Evolutionary conservation across 2,329 filamentous ascomycete species (phyloP).

Genomic region (Tolypocladium album): DNA sequence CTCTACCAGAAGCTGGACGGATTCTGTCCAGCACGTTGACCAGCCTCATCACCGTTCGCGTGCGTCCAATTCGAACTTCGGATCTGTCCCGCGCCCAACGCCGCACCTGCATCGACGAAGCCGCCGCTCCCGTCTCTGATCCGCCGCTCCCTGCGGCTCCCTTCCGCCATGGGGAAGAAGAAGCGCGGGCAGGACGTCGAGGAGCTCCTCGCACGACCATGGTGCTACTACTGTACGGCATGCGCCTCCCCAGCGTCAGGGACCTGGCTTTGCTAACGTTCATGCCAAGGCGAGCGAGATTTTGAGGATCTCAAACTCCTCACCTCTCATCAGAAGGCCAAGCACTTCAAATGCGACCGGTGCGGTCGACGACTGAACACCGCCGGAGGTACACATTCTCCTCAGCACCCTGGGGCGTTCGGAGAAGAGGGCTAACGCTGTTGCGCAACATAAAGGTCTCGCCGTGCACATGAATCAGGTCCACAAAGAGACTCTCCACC

Average conservation of each 20-base stretch:
- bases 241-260: background rate
- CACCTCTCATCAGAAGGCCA: conserved; percentile 96
- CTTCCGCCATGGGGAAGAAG: conserved; percentile 66
- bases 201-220: conserved; percentile 76
- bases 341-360: conserved; percentile 95
- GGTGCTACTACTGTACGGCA: conserved; percentile 87
- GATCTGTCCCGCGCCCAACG: background rate
- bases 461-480: conserved; percentile 97
- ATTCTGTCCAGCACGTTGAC: background rate
- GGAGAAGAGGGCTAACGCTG: background rate
- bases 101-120: background rate
- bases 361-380: conserved; percentile 86
- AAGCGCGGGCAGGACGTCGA: conserved; percentile 81
- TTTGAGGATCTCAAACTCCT: conserved; percentile 96
- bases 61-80: background rate
- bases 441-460: conserved; percentile 49
- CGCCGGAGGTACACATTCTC: conserved; percentile 61
- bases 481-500: conserved; percentile 82
- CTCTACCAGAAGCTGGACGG: background rate
- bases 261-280: conserved; percentile 1
- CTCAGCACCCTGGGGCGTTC: background rate
- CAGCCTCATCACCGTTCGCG: background rate
- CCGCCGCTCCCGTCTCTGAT: background rate
- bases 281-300: conserved; percentile 66
- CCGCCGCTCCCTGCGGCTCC: background rate